phyloP scores from a whole-genome alignment of 768 basidiomycete genomes.

The Rhizopogon salebrosus region DNA sequence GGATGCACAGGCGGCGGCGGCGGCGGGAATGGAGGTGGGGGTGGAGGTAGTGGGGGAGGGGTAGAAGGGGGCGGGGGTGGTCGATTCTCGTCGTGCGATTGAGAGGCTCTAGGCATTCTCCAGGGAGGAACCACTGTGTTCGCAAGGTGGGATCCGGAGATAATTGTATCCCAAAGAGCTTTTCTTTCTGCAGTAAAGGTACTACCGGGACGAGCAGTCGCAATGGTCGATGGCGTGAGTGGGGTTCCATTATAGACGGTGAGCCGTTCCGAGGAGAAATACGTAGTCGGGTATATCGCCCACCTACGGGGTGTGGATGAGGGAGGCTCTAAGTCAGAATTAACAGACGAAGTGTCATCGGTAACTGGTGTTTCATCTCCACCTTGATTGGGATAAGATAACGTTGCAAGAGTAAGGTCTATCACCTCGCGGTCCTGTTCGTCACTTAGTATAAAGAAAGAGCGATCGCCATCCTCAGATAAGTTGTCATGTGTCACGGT shows the following conservation, averaged over 20 bases:
- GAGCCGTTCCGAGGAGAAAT: slow-evolving; percentile 55
- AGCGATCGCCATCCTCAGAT: slow-evolving; percentile 15
- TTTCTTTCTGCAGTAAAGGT: slow-evolving; percentile 33
- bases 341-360: slow-evolving; percentile 1
- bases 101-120: slow-evolving; percentile 16
- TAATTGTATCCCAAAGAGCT: slow-evolving; percentile 36
- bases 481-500: slow-evolving; percentile 9
- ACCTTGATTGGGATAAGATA: background rate
- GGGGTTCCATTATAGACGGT: slow-evolving; percentile 41
- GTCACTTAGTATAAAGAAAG: slow-evolving; percentile 34
- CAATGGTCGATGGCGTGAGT: slow-evolving; percentile 29
- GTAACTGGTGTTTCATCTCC: background rate
- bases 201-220: slow-evolving; percentile 18
- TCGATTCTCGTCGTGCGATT: slow-evolving; percentile 4
- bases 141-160: slow-evolving; percentile 12
- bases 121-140: slow-evolving; percentile 12
- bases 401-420: slow-evolving; percentile 11
- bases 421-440: slow-evolving; percentile 33
- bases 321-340: background rate
- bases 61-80: slow-evolving; percentile 29
- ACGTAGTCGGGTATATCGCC: slow-evolving; percentile 56
- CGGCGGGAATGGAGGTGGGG: slow-evolving; percentile 4
- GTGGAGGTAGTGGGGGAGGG: slow-evolving; percentile 30
- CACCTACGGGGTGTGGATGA: slow-evolving; percentile 34
- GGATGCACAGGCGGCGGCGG: background rate